Conservation (phyloP, 352 stramenopile species). For the Globisporangium radiosum region DNA sequence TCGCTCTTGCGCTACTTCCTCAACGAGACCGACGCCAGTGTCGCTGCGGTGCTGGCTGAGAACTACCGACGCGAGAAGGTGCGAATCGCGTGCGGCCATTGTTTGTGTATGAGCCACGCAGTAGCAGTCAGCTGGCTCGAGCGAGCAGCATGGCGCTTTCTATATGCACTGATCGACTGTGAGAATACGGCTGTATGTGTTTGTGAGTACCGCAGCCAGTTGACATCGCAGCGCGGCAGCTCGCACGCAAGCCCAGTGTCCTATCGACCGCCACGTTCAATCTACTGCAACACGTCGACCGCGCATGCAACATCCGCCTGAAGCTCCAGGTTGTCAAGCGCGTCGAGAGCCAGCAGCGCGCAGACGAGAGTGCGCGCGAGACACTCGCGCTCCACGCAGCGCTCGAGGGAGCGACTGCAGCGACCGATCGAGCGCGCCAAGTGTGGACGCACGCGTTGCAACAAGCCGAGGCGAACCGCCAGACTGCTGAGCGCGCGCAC, state of each 20-base stretch:
- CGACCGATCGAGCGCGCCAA: constrained; percentile 23
- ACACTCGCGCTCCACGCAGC: constrained; percentile 26
- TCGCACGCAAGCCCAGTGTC: constrained; percentile 21
- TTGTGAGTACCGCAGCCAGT: constrained; percentile 25
- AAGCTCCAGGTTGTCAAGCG: constrained; percentile 55
- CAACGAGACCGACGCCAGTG: constrained; percentile 45
- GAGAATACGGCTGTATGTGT: background rate
- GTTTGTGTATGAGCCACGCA: too few relatives aligned
- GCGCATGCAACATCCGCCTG: constrained; percentile 48
- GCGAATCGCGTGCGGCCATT: background rate
- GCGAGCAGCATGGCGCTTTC: too few relatives aligned
- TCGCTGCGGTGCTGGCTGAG: constrained; percentile 31
- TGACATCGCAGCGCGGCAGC: constrained; percentile 41
- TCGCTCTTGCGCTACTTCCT: constrained; percentile 51
- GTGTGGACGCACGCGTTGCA: constrained; percentile 30
- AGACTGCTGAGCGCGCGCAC: constrained; percentile 27
- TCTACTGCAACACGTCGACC: constrained; percentile 36
- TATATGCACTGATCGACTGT: too few relatives aligned
- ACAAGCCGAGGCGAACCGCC: constrained; percentile 28
- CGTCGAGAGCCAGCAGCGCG: constrained; percentile 16
- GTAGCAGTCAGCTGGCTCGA: too few relatives aligned
- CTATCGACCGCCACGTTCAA: constrained; percentile 25
- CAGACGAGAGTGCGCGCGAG: constrained; percentile 5
- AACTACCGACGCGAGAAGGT: constrained; percentile 62
- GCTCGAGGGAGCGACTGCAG: constrained; percentile 19